Conservation (phyloP, 495 filamentous ascomycete species). For the Xanthoparmelia taractica region DNA sequence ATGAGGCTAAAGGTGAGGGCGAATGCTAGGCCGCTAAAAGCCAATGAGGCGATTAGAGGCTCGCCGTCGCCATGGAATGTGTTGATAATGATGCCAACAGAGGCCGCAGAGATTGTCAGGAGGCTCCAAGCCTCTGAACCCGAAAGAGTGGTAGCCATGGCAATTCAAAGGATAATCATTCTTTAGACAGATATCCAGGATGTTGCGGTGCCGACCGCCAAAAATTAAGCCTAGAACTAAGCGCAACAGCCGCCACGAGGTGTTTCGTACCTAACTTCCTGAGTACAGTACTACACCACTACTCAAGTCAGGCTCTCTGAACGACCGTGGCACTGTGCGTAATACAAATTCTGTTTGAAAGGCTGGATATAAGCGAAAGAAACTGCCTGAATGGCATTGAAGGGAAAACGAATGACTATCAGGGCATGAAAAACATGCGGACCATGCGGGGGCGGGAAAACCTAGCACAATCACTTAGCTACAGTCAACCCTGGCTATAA, state of each 20-base stretch:
- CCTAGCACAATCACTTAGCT: no score
- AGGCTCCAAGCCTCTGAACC: constrained; percentile 64
- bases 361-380: background rate
- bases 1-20: constrained; percentile 72
- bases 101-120: constrained; percentile 57
- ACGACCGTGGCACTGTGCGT: background rate
- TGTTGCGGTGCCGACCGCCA: background rate
- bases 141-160: constrained; percentile 45
- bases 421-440: no score
- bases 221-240: no score
- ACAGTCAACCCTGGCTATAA: no score
- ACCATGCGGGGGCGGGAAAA: no score
- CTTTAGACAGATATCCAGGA: constrained; percentile 20
- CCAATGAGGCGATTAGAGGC: constrained; percentile 79
- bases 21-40: constrained; percentile 80
- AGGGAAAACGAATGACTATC: constrained; percentile 39
- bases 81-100: constrained; percentile 66
- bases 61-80: constrained; percentile 80
- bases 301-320: background rate
- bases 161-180: constrained; percentile 28
- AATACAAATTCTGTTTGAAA: background rate
- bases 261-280: background rate
- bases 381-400: background rate
- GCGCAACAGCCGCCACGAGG: no score
- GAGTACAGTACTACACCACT: background rate